Evolutionary conservation across 2,329 filamentous ascomycete genomes (phyloP).

Genomic region (Fusarium sublunatum): DNA sequence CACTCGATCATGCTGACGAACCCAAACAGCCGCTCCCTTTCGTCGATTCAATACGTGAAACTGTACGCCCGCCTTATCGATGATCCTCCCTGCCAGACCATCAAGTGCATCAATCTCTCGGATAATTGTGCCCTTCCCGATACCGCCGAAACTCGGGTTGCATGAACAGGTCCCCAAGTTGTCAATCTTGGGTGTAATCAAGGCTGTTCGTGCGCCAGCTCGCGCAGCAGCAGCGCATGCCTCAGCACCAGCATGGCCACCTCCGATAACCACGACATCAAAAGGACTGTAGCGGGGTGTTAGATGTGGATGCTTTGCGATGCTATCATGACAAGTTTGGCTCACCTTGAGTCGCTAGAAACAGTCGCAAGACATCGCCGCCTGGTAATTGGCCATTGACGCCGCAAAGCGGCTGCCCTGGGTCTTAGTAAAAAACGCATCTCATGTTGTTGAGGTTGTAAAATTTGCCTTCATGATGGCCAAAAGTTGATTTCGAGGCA

Average conservation of each 20-base stretch:
- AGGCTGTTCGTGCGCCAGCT: constrained; percentile 85
- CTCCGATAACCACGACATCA: constrained; percentile 95
- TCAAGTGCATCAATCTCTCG: constrained; percentile 96
- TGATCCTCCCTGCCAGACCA: constrained; percentile 85
- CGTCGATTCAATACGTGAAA: constrained; percentile 88
- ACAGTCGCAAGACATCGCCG: constrained; percentile 49
- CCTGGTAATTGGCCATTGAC: constrained; percentile 26
- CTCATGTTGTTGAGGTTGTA: constrained; percentile 36
- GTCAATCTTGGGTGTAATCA: constrained; percentile 87
- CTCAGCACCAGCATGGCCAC: constrained; percentile 94
- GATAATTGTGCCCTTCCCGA: constrained; percentile 96
- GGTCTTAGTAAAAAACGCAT: constrained; percentile 48
- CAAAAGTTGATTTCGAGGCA: constrained; percentile 16
- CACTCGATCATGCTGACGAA: constrained; percentile 44
- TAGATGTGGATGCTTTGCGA: constrained; percentile 10
- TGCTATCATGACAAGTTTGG: constrained; percentile 10
- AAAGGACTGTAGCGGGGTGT: constrained; percentile 66
- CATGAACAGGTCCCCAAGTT: constrained; percentile 96
- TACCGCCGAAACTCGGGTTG: constrained; percentile 97
- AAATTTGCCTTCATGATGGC: constrained; percentile 31
- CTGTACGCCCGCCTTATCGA: constrained; percentile 95
- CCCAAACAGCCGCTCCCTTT: constrained; percentile 96
- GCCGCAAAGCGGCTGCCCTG: constrained; percentile 35
- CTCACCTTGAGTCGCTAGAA: constrained; percentile 47
- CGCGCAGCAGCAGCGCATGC: constrained; percentile 91